Conservation (phyloP, 176 grass and related monocot species). For the Tuctoria greenei region DNA sequence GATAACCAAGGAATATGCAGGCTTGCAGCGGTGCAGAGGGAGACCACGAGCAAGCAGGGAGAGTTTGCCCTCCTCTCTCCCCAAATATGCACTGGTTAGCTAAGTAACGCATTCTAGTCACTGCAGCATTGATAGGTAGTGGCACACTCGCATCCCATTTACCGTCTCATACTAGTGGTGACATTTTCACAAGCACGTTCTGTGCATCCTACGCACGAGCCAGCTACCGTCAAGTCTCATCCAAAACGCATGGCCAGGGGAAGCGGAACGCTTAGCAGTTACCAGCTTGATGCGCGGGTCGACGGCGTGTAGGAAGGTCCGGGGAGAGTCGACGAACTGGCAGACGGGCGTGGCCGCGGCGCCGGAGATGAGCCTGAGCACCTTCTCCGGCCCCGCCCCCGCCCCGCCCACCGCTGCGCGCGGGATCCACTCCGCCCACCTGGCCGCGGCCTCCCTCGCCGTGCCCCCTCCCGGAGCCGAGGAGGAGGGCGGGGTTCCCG, state of each 20-base stretch:
- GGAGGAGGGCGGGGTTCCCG: neutral
- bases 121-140: neutral
- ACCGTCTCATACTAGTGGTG: neutral
- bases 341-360: constrained; percentile 82
- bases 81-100: neutral
- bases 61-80: neutral
- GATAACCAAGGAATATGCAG: neutral
- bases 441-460: constrained; percentile 13
- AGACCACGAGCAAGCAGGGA: neutral
- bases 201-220: neutral
- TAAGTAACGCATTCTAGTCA: neutral
- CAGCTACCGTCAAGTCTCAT: neutral
- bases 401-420: constrained; percentile 34
- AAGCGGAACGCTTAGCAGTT: neutral
- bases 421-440: constrained; percentile 73
- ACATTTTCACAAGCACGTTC: constrained; percentile 11
- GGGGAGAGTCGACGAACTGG: constrained; percentile 83
- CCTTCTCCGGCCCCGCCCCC: constrained; percentile 53
- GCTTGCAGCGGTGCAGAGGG: neutral
- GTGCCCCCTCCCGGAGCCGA: constrained; percentile 5
- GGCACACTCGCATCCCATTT: neutral
- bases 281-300: constrained; percentile 96
- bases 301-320: constrained; percentile 89
- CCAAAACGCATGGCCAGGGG: neutral
- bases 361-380: constrained; percentile 81